Conservation (phyloP, 345 rosid genomes). For the Murraya koenigii region DNA sequence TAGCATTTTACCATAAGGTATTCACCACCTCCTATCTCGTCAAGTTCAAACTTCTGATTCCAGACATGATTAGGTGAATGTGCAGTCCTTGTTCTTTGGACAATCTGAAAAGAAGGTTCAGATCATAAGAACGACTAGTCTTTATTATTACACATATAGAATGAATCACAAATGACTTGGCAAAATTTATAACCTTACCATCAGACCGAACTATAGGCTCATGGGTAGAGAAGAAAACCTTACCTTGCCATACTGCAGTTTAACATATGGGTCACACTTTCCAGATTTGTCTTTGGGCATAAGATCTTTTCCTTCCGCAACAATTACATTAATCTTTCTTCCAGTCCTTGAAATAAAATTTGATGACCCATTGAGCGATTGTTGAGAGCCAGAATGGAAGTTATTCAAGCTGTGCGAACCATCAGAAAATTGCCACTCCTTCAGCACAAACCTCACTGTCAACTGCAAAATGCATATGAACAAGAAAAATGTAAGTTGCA, state of each 20-base stretch:
- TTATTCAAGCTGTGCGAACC: slow-evolving; percentile 72
- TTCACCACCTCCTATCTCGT: slow-evolving; percentile 81
- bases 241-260: slow-evolving; percentile 93
- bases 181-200: slow-evolving; percentile 8
- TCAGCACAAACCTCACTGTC: slow-evolving; percentile 67
- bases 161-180: neutral
- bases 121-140: neutral
- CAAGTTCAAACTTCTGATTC: slow-evolving; percentile 82
- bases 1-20: slow-evolving; percentile 79
- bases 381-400: slow-evolving; percentile 35
- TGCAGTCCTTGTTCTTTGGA: slow-evolving; percentile 63
- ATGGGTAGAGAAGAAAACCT: slow-evolving; percentile 9
- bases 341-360: slow-evolving; percentile 62
- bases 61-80: slow-evolving; percentile 50
- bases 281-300: slow-evolving; percentile 56
- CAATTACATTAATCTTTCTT: slow-evolving; percentile 57
- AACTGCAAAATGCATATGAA: slow-evolving; percentile 44
- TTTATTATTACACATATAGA: neutral
- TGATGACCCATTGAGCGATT: slow-evolving; percentile 52
- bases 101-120: slow-evolving; percentile 36
- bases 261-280: slow-evolving; percentile 71
- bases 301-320: slow-evolving; percentile 71
- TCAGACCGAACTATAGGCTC: neutral
- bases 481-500: neutral
- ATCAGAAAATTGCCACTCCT: slow-evolving; percentile 97